Evolutionary conservation across 371 early-diverging fungal genomes (phyloP).

Genomic region (Blastocladiella emersonii): DNA sequence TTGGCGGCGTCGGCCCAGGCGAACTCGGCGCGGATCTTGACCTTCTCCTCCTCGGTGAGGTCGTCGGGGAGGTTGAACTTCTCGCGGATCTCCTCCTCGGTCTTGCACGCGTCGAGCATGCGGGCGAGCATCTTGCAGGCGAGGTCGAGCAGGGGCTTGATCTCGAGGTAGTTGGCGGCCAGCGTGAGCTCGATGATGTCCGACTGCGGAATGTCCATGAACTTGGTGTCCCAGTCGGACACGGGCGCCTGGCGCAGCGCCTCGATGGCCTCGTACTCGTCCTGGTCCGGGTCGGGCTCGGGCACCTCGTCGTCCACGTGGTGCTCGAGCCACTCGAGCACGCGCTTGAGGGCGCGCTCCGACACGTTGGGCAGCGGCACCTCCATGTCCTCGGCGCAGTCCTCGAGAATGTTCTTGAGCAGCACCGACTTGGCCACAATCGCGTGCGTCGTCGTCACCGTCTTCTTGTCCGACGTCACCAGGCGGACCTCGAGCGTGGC

Average conservation of each 20-base stretch:
- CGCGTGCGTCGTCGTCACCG: too few relatives aligned
- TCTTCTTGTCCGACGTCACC: too few relatives aligned
- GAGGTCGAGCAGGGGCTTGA: slow-evolving; percentile 77
- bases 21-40: slow-evolving; percentile 74
- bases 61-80: slow-evolving; percentile 75
- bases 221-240: slow-evolving; percentile 67
- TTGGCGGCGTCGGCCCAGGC: slow-evolving; percentile 75
- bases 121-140: slow-evolving; percentile 95
- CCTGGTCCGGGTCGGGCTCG: slow-evolving; percentile 3
- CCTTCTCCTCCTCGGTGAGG: slow-evolving; percentile 91
- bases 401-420: slow-evolving; percentile 89
- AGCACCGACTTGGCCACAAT: slow-evolving; percentile 36
- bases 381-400: slow-evolving; percentile 56
- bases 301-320: slow-evolving; percentile 50
- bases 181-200: slow-evolving; percentile 57
- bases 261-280: slow-evolving; percentile 41
- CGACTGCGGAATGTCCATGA: slow-evolving; percentile 60
- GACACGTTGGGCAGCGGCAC: slow-evolving; percentile 65
- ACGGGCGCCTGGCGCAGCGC: slow-evolving; percentile 46
- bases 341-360: slow-evolving; percentile 46
- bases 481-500: too few relatives aligned
- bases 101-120: slow-evolving; percentile 82
- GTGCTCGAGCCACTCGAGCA: slow-evolving; percentile 66
- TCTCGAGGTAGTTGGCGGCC: slow-evolving; percentile 93
- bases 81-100: slow-evolving; percentile 82